Evolutionary conservation across 257 asterid species (phyloP), one percentile per base, ranked within the genome.

Genomic region (Cordia subcordata): DNA sequence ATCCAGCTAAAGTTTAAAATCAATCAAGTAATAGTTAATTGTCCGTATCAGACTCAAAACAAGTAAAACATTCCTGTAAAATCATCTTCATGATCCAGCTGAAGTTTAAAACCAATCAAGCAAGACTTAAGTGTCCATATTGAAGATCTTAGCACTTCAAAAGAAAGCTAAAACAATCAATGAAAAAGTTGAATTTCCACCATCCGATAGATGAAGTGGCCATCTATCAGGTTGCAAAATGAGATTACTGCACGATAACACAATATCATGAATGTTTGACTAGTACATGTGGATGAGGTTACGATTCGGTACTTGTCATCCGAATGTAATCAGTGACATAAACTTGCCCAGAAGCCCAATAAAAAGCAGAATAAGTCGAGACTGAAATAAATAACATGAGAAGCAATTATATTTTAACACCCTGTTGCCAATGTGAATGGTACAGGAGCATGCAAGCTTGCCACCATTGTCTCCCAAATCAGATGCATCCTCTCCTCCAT

Each of bases 391-490:
- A 16, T 49, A 53, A 32, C 19, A 53, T 5, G 20, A 3, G 32
- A 39, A 38, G 57, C 57, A 35, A 47, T 0, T 45, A 54, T 33
- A 8, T 21, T 19, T 0, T 13, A 20, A 42, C 53, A 35, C 45
- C 39, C 33, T 13, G 39, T 47, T 4, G 32, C 13, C 19, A 52
- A 14, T 18, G 32, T 60, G 15, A 35, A 38, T n/a, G n/a, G n/a
- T n/a, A n/a, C n/a, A n/a, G n/a, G 63, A 38, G 42, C 15, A 47
- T 11, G 62, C 75, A 37, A 60, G 65, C 95, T 46, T 82, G 88
- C 99, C 95, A 92, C 99, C 99, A 88, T 81, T 17, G 94, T 73
- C 60, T 92, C 96, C 99, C 99, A 92, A 74, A 86, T 81, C 72
- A 92, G 68, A 73, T 88, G 96, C 96, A 92, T 88, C 77, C 96